Percentiles rank a stretch among this genome's conserved stretches.
Evolutionary conservation across 1,284 basidiomycete genomes (phyloP).

Genomic region (Cutaneotrichosporon sp.): DNA sequence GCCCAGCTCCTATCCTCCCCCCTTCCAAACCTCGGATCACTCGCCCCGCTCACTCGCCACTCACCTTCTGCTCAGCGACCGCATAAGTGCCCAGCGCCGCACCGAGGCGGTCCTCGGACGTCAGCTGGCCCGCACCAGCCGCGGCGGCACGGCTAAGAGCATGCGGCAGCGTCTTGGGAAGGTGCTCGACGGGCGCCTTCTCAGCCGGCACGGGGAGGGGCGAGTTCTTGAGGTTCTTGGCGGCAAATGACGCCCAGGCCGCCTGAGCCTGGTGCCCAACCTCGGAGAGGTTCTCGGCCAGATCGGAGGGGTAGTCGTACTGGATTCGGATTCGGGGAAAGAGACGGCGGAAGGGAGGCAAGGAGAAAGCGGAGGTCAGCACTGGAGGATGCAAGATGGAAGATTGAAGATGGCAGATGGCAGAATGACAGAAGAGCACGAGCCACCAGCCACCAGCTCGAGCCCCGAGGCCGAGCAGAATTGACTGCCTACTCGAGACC

Average conservation of each 20-base stretch:
- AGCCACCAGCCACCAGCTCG: neutral
- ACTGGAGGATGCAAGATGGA: neutral
- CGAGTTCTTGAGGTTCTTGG: constrained; percentile 84
- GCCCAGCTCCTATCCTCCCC: too few relatives aligned
- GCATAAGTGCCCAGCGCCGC: constrained; percentile 77
- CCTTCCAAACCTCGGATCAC: too few relatives aligned
- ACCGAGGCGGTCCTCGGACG: constrained; percentile 66
- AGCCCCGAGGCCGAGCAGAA: neutral
- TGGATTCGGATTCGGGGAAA: constrained; percentile 14
- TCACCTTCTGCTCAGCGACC: constrained; percentile 72
- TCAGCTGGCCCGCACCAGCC: constrained; percentile 63
- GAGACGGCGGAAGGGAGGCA: neutral
- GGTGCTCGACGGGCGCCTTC: constrained; percentile 26
- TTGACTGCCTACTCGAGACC: neutral
- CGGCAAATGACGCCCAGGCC: constrained; percentile 79
- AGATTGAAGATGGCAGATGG: neutral
- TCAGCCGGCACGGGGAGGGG: constrained; percentile 67
- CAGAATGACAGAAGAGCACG: neutral
- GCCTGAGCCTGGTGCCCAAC: constrained; percentile 67
- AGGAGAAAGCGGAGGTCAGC: neutral
- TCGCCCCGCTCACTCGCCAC: constrained; percentile 15
- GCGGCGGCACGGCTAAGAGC: constrained; percentile 82
- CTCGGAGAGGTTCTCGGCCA: constrained; percentile 58
- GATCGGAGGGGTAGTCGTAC: constrained; percentile 74
- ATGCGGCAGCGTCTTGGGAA: constrained; percentile 92